A percentile compares a stretch with the other conserved stretches of the same genome.
phyloP scores from a whole-genome alignment of 1,284 basidiomycete species.

The Cryptococcus sp. region DNA sequence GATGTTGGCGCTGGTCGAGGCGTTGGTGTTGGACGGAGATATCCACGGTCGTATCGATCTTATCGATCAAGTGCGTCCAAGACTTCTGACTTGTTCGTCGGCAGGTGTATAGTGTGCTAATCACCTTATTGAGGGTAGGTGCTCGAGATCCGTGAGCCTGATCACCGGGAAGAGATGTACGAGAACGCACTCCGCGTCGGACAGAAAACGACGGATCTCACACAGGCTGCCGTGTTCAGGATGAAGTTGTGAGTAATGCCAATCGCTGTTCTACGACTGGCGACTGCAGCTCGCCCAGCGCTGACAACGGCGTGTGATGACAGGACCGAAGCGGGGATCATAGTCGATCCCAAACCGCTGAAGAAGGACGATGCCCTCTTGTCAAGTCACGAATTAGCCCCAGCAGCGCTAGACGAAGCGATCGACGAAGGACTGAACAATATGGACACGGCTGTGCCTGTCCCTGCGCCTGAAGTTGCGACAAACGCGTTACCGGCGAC shows the following conservation, averaged over 20 bases:
- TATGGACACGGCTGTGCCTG: background rate
- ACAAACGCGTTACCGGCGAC: no score
- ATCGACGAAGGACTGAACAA: constrained; percentile 8
- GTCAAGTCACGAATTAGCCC: no score
- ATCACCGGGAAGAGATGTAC: constrained; percentile 36
- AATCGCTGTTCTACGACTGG: background rate
- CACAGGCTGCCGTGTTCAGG: constrained; percentile 31
- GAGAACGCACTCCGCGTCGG: constrained; percentile 27
- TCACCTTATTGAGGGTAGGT: constrained; percentile 21
- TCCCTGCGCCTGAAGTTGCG: no score
- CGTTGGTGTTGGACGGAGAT: constrained; percentile 27
- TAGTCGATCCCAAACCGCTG: constrained; percentile 31
- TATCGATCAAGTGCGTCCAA: constrained; percentile 38
- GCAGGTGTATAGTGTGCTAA: background rate
- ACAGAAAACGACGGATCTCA: constrained; percentile 20
- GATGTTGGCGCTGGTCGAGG: constrained; percentile 35
- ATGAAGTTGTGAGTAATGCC: constrained; percentile 40
- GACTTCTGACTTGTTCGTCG: background rate
- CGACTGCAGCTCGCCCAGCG: background rate
- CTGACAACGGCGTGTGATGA: background rate
- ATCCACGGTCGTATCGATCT: constrained; percentile 45
- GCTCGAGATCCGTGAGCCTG: constrained; percentile 24
- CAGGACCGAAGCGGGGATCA: constrained; percentile 41
- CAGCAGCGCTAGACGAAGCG: background rate
- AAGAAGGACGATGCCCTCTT: constrained; percentile 5